These are phyloP conservation scores for Beauveria varroae DNA, from an alignment of 2,329 filamentous ascomycete species.

Conservation along the genomic window DNA sequence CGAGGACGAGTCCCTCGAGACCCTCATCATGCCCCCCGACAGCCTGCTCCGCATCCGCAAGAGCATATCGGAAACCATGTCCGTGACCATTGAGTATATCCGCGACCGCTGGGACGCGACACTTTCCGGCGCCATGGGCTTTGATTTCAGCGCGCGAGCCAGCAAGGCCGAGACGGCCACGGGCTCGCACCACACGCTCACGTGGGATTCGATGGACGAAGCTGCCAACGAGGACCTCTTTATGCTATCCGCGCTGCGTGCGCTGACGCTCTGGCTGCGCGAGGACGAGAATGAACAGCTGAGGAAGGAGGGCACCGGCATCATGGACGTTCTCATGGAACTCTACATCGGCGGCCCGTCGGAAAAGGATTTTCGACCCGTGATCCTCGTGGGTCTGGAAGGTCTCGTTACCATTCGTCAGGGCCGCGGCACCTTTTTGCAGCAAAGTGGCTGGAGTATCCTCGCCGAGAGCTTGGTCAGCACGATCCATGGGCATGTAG, in stretches of 20 bases:
- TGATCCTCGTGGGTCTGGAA: conserved; percentile 52
- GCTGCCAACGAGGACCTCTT: conserved; percentile 47
- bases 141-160: conserved; percentile 49
- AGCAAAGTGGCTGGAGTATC: conserved; percentile 46
- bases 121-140: conserved; percentile 52
- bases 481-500: conserved; percentile 29
- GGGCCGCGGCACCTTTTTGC: conserved; percentile 40
- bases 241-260: conserved; percentile 48
- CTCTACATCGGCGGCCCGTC: conserved; percentile 27
- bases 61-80: conserved; percentile 55
- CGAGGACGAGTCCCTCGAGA: conserved; percentile 36
- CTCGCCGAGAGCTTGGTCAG: conserved; percentile 42
- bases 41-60: conserved; percentile 54
- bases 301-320: conserved; percentile 47
- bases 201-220: conserved; percentile 50
- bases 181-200: conserved; percentile 40
- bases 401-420: conserved; percentile 43
- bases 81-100: conserved; percentile 56
- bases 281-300: conserved; percentile 58
- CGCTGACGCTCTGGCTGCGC: conserved; percentile 58
- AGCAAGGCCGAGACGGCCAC: conserved; percentile 35
- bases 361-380: conserved; percentile 44
- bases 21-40: conserved; percentile 46
- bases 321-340: conserved; percentile 57
- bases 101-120: conserved; percentile 64